Conservation (phyloP, 1,284 basidiomycete genomes). For the Naganishia sp. region DNA sequence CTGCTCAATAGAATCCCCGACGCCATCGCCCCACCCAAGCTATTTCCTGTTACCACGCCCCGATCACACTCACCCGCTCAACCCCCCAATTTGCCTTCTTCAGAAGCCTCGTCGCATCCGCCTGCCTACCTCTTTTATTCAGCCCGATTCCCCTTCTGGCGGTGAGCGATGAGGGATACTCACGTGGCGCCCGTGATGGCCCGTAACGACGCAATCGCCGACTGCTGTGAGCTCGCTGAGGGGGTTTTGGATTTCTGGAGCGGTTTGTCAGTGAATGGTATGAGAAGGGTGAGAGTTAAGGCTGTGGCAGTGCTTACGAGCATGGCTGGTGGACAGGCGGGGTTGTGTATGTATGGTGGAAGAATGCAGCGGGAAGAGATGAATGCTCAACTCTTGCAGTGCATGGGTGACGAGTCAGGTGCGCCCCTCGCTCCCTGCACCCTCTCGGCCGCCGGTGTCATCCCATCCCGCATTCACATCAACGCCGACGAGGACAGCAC, state of each 20-base stretch:
- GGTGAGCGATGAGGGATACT: conserved; percentile 30
- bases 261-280: too few relatives aligned
- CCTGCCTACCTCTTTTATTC: conserved; percentile 33
- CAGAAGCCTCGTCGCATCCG: conserved; percentile 46
- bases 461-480: too few relatives aligned
- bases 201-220: conserved; percentile 42
- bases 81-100: conserved; percentile 51
- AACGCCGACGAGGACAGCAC: too few relatives aligned
- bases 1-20: not conserved
- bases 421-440: too few relatives aligned
- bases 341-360: too few relatives aligned
- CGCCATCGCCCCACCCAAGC: not conserved
- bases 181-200: conserved; percentile 48
- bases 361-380: too few relatives aligned
- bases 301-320: too few relatives aligned
- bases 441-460: too few relatives aligned
- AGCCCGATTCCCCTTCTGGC: not conserved
- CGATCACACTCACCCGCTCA: conserved; percentile 39
- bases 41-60: not conserved
- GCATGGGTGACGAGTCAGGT: too few relatives aligned
- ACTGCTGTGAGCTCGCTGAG: not conserved
- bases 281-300: too few relatives aligned
- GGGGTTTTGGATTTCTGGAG: conserved; percentile 9
- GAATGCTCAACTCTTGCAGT: too few relatives aligned
- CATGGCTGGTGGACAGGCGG: too few relatives aligned